These are phyloP conservation scores for Meredithiella fracta DNA, from an alignment of 2,329 filamentous ascomycete genomes.

Conservation along the genomic window DNA sequence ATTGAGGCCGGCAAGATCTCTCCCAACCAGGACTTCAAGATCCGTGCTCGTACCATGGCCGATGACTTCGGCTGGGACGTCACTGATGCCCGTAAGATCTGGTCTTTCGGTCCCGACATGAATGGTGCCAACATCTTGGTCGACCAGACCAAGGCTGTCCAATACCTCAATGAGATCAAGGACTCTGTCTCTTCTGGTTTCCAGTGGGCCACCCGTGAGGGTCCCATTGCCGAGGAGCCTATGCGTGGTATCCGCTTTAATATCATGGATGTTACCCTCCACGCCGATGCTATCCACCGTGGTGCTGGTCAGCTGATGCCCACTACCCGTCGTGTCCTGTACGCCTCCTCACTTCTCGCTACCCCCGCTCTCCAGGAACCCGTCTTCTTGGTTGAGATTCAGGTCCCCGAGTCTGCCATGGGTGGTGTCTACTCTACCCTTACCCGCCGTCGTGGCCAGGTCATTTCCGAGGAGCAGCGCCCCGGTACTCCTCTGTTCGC, in stretches of 20 bases:
- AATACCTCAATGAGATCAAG: constrained; percentile 99
- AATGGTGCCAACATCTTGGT: constrained; percentile 95
- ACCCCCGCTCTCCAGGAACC: constrained; percentile 87
- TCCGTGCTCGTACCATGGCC: constrained; percentile 84
- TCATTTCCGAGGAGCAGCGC: constrained; percentile 96
- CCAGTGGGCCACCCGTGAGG: constrained; percentile 98
- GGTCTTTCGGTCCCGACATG: constrained; percentile 98
- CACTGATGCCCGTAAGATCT: constrained; percentile 99
- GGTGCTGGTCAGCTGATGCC: constrained; percentile 98
- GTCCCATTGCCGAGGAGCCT: constrained; percentile 93
- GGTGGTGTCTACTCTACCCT: constrained; percentile 99
- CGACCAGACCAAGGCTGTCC: constrained; percentile 99
- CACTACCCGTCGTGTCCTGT: constrained; percentile 92
- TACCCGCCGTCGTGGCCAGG: constrained; percentile 93
- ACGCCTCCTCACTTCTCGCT: constrained; percentile 79
- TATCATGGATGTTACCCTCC: constrained; percentile 97
- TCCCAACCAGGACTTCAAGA: constrained; percentile 97
- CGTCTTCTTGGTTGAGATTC: constrained; percentile 98
- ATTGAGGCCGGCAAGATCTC: constrained; percentile 87
- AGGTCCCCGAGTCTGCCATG: constrained; percentile 97
- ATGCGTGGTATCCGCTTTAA: constrained; percentile 97
- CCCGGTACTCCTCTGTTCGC: constrained; percentile 96
- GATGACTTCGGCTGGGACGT: constrained; percentile 99
- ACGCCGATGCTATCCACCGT: constrained; percentile 99
- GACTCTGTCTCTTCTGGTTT: constrained; percentile 98